Evolutionary conservation across 768 basidiomycete genomes (phyloP), one percentile per base, ranked within the genome.

Genomic region (Rhodocollybia butyracea): DNA sequence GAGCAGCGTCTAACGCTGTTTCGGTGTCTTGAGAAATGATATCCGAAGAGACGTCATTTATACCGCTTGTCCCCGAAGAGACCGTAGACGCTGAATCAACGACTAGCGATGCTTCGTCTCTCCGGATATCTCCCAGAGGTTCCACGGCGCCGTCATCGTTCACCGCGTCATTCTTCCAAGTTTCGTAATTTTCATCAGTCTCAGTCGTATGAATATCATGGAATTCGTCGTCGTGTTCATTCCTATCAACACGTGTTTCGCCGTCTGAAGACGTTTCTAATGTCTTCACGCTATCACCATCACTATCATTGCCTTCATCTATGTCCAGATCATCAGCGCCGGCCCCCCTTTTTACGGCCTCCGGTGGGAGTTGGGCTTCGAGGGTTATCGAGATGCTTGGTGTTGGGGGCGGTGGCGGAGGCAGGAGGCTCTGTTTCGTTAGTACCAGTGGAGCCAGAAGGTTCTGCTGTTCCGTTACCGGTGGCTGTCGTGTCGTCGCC

Each of bases 391-490:
- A 40, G n/a, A 11, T 31, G 21, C 34, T 50, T 50, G 48, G 22
- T 29, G 27, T 53, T 53, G 39, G 51, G 39, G 51, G 39, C 51
- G n/a, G 36, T 24, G 50, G 50, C 39, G 26, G 26, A 24, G 39
- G 27, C 13, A n/a, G n/a, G n/a, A n/a, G n/a, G n/a, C n/a, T n/a
- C n/a, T n/a, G n/a, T n/a, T n/a, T n/a, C n/a, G n/a, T n/a, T n/a
- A n/a, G n/a, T n/a, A n/a, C n/a, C n/a, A n/a, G n/a, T n/a, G n/a
- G n/a, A n/a, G n/a, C n/a, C n/a, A n/a, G n/a, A n/a, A n/a, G n/a
- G n/a, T 12, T 53, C 51, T 53, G 39, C 51, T n/a, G 15, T 43
- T 53, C 51, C 51, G n/a, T 53, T 53, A 3, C 51, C 51, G 39
- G 19, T 32, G 15, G 51, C 12, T 17, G 39, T 30, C n/a, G 30